phyloP scores from a whole-genome alignment of 179 eudicot species.

The Nepenthes alata region DNA sequence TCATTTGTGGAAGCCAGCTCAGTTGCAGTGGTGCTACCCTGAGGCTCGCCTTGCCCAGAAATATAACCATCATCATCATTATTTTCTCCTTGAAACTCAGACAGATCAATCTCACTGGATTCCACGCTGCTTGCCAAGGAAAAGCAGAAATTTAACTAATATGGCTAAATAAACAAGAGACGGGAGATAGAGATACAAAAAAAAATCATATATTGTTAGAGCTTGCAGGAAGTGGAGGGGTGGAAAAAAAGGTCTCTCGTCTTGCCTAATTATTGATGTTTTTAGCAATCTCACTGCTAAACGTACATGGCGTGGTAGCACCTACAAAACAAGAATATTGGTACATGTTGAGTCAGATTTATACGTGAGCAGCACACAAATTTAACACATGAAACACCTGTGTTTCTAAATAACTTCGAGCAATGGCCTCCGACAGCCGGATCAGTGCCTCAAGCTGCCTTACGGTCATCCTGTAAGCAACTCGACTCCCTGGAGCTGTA shows the following conservation, averaged over 20 bases:
- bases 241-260: not conserved
- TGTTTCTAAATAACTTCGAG: slow-evolving; percentile 57
- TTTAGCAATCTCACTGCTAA: slow-evolving; percentile 75
- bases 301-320: slow-evolving; percentile 65
- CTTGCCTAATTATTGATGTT: slow-evolving; percentile 84
- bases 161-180: not conserved
- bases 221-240: too few relatives aligned
- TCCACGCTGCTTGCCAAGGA: slow-evolving; percentile 63
- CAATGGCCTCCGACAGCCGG: slow-evolving; percentile 91
- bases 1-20: slow-evolving; percentile 31
- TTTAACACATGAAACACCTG: slow-evolving; percentile 28
- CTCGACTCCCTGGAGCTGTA: slow-evolving; percentile 82
- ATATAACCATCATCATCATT: slow-evolving; percentile 24
- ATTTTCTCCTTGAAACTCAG: slow-evolving; percentile 75
- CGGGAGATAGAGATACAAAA: not conserved
- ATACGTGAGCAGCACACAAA: slow-evolving; percentile 1
- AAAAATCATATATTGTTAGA: not conserved
- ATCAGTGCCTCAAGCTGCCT: slow-evolving; percentile 94
- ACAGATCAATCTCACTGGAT: slow-evolving; percentile 80
- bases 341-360: slow-evolving; percentile 1
- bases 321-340: slow-evolving; percentile 25
- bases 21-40: slow-evolving; percentile 20
- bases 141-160: not conserved
- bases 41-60: slow-evolving; percentile 34
- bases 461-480: slow-evolving; percentile 98